Conservation (phyloP, 73 alveolate species). For the Paramecium caudatum region DNA sequence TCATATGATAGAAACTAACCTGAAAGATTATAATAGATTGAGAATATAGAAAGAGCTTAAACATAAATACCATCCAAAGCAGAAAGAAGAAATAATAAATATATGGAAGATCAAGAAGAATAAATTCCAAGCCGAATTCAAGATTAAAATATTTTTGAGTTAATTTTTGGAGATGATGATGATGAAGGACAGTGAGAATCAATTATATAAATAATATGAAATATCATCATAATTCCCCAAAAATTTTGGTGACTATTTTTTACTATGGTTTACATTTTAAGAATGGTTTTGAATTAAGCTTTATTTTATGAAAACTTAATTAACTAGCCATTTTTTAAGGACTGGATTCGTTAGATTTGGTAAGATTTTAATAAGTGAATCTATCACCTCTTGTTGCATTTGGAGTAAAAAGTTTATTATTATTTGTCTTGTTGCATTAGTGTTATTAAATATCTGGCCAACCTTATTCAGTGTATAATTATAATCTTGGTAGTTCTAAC, state of each 20-base stretch:
- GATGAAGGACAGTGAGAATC: background rate
- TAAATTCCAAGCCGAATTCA: background rate
- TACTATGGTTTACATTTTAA: constrained; percentile 55
- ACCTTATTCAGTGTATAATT: constrained; percentile 25
- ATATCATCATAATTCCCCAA: constrained; percentile 63
- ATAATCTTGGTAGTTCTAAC: constrained; percentile 48
- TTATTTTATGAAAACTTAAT: background rate
- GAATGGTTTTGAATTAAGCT: constrained; percentile 32
- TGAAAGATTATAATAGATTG: background rate
- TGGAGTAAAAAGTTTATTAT: constrained; percentile 1
- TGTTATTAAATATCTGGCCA: constrained; percentile 6
- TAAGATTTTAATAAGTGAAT: background rate
- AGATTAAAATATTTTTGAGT: constrained; percentile 6
- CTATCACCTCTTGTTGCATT: constrained; percentile 37
- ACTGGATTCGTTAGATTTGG: constrained; percentile 8
- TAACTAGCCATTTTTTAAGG: constrained; percentile 26
- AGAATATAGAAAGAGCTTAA: background rate
- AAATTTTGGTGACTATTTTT: constrained; percentile 52
- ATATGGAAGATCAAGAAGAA: background rate
- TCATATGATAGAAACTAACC: background rate
- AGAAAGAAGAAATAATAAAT: background rate
- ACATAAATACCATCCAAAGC: background rate
- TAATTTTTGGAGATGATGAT: constrained; percentile 39
- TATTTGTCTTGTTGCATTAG: background rate
- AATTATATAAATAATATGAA: background rate